These are phyloP conservation scores for Triticum aestivum DNA, from an alignment of 176 grass and related monocot genomes.

Conservation along the genomic window DNA sequence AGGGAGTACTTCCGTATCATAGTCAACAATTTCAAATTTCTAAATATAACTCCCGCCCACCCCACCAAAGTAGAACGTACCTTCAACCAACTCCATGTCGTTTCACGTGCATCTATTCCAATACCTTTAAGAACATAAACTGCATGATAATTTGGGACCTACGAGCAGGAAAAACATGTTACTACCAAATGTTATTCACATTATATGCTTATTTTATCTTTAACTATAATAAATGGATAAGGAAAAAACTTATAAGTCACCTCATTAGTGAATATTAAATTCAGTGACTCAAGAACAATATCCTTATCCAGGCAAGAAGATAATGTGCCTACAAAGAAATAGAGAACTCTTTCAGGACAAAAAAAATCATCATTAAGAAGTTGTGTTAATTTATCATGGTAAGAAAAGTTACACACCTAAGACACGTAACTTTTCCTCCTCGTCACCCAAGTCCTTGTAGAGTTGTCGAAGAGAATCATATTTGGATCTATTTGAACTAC, in stretches of 20 bases:
- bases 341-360: slow-evolving; percentile 16
- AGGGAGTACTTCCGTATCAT: neutral
- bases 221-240: neutral
- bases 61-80: slow-evolving; percentile 27
- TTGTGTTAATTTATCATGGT: slow-evolving; percentile 20
- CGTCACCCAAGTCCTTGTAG: slow-evolving; percentile 46
- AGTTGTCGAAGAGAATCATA: slow-evolving; percentile 70
- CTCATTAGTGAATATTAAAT: slow-evolving; percentile 64
- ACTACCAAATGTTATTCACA: neutral
- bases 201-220: neutral
- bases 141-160: slow-evolving; percentile 74
- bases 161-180: slow-evolving; percentile 12
- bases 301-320: slow-evolving; percentile 51
- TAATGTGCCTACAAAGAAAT: slow-evolving; percentile 45
- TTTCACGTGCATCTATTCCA: slow-evolving; percentile 49
- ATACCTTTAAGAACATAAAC: slow-evolving; percentile 43
- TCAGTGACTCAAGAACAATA: slow-evolving; percentile 70
- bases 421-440: slow-evolving; percentile 50
- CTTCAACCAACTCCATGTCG: slow-evolving; percentile 74
- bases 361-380: slow-evolving; percentile 4
- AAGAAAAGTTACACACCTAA: slow-evolving; percentile 42
- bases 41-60: neutral
- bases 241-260: slow-evolving; percentile 3
- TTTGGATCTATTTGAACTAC: slow-evolving; percentile 47
- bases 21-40: neutral